Conservation (phyloP, 1,139 yeast genomes). For the Suhomyces atakaporum region DNA sequence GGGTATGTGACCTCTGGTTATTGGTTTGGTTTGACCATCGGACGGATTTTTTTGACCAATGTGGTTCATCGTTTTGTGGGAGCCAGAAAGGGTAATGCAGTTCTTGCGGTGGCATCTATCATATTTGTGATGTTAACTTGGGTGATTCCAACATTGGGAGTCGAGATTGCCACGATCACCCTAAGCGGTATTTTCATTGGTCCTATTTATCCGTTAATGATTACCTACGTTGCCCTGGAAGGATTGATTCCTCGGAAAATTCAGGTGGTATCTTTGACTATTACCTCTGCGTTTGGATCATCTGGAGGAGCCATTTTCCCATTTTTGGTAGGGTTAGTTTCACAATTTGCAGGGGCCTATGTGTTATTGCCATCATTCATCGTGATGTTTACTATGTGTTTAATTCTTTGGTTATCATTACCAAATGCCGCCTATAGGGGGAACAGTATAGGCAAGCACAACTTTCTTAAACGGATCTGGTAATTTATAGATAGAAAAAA, state of each 20-base stretch:
- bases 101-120: constrained; percentile 37
- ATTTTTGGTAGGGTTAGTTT: constrained; percentile 54
- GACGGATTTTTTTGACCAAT: constrained; percentile 52
- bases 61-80: constrained; percentile 46
- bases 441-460: constrained; percentile 3
- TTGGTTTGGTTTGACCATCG: constrained; percentile 71
- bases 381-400: constrained; percentile 38
- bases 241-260: constrained; percentile 53
- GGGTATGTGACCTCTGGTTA: constrained; percentile 73
- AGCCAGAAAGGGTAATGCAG: constrained; percentile 48
- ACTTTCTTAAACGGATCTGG: constrained; percentile 6
- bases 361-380: constrained; percentile 58
- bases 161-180: constrained; percentile 38
- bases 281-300: constrained; percentile 61
- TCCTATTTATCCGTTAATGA: constrained; percentile 57
- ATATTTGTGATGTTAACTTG: constrained; percentile 45
- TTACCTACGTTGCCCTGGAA: constrained; percentile 43
- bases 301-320: constrained; percentile 65
- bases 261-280: constrained; percentile 53
- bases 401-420: constrained; percentile 45
- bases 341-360: constrained; percentile 53
- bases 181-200: constrained; percentile 54
- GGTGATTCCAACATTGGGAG: constrained; percentile 37
- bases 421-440: constrained; percentile 33
- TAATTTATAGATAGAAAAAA: constrained; percentile 1